These are phyloP conservation scores for Leccinellum albellum DNA, from an alignment of 768 basidiomycete species.

Conservation along the genomic window DNA sequence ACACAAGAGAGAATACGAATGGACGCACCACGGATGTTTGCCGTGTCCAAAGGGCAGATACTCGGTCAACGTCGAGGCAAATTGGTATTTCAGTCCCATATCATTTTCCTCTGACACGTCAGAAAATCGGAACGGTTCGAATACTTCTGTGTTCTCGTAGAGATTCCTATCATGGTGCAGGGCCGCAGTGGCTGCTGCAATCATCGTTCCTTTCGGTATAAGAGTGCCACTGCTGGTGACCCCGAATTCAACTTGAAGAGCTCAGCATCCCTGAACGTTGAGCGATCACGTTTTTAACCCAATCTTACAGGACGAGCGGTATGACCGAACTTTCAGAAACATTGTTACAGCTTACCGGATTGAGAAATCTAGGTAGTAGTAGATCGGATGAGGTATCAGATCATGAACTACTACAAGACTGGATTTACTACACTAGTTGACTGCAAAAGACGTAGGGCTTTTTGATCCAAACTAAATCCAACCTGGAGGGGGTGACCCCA, in stretches of 20 bases:
- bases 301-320: too few relatives aligned
- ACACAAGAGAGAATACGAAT: neutral
- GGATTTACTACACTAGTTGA: neutral
- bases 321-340: too few relatives aligned
- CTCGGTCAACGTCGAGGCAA: neutral
- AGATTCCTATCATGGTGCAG: neutral
- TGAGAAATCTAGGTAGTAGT: too few relatives aligned
- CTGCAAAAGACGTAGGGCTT: neutral
- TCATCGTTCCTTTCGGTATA: neutral
- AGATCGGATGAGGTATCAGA: too few relatives aligned
- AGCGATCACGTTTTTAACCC: slow-evolving; percentile 3
- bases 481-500: slow-evolving; percentile 37
- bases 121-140: neutral
- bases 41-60: neutral
- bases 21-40: neutral
- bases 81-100: neutral
- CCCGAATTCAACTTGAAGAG: too few relatives aligned
- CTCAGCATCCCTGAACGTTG: too few relatives aligned
- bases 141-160: neutral
- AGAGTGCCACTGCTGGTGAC: neutral
- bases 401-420: neutral
- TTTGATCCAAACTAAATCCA: slow-evolving; percentile 39
- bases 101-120: neutral
- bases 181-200: neutral
- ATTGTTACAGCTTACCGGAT: too few relatives aligned